A percentile compares a stretch with the other conserved stretches of the same genome.
These are phyloP conservation scores for Wickerhamiella nectarea DNA, from an alignment of 805 yeast species.

Conservation along the genomic window DNA sequence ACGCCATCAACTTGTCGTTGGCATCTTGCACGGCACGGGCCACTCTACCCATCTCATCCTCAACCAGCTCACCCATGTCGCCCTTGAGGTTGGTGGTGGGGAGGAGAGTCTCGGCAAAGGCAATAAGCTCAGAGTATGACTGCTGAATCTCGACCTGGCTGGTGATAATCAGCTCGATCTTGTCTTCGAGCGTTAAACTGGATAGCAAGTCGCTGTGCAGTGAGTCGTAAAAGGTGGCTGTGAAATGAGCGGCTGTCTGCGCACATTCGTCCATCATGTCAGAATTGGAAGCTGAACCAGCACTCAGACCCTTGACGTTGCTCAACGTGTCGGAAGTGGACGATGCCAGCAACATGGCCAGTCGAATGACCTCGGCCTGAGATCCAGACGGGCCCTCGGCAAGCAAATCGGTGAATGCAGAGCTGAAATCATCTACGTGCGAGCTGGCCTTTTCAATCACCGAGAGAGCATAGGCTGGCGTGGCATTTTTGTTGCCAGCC, in stretches of 20 bases:
- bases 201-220: constrained; percentile 40
- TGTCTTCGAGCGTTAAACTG: constrained; percentile 39
- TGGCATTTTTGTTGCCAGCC: constrained; percentile 64
- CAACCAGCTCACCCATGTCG: constrained; percentile 59
- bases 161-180: constrained; percentile 62
- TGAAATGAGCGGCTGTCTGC: constrained; percentile 43
- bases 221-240: constrained; percentile 48
- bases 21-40: constrained; percentile 59
- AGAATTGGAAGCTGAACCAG: constrained; percentile 32
- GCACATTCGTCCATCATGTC: constrained; percentile 43
- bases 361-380: constrained; percentile 38
- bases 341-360: constrained; percentile 49
- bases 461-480: constrained; percentile 55
- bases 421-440: constrained; percentile 66
- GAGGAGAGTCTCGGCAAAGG: constrained; percentile 43
- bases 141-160: constrained; percentile 66
- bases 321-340: constrained; percentile 48
- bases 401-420: constrained; percentile 56
- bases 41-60: constrained; percentile 57
- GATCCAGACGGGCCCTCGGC: constrained; percentile 61
- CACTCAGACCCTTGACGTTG: constrained; percentile 54
- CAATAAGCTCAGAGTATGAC: constrained; percentile 43
- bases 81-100: constrained; percentile 29
- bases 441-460: constrained; percentile 57
- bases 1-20: constrained; percentile 39